phyloP scores from a whole-genome alignment of 2,329 filamentous ascomycete species.

The Aspergillus amoenus region DNA sequence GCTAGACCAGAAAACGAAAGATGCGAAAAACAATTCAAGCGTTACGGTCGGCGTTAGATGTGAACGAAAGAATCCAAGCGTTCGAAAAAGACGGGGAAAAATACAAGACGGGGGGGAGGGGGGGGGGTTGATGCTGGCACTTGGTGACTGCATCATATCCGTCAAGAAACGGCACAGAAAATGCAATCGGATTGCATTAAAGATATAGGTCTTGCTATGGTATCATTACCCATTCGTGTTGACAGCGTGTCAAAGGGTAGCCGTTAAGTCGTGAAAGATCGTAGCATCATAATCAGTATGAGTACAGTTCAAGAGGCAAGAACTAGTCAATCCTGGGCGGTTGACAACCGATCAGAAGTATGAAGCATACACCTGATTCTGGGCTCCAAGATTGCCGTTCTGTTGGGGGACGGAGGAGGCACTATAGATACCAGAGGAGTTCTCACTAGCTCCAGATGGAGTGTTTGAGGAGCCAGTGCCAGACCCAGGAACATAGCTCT shows the following conservation, averaged over 20 bases:
- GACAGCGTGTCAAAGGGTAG: conserved; percentile 23
- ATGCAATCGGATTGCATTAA: conserved; percentile 22
- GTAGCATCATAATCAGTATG: conserved; percentile 42
- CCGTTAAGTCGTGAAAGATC: conserved; percentile 33
- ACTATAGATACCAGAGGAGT: conserved; percentile 29
- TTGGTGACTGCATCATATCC: conserved; percentile 19
- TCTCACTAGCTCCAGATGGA: conserved; percentile 29
- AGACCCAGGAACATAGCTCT: conserved; percentile 23
- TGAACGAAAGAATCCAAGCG: conserved; percentile 16
- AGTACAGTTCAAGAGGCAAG: conserved; percentile 33
- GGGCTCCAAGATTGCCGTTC: conserved; percentile 27
- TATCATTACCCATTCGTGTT: conserved; percentile 27
- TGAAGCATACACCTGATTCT: conserved; percentile 29
- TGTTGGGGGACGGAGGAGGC: conserved; percentile 30
- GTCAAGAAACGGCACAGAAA: conserved; percentile 19
- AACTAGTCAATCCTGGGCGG: conserved; percentile 19
- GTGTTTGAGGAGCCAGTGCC: conserved; percentile 25
- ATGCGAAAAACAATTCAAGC: conserved; percentile 7
- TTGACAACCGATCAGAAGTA: conserved; percentile 31
- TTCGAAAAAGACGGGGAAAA: conserved; percentile 14
- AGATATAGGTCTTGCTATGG: conserved; percentile 25
- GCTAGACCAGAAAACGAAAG: conserved; percentile 2
- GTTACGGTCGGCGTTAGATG: conserved; percentile 9
- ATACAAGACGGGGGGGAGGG: conserved; percentile 20
- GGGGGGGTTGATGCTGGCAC: conserved; percentile 6